phyloP scores from a whole-genome alignment of 345 rosid species.

The Hevea brasiliensis region DNA sequence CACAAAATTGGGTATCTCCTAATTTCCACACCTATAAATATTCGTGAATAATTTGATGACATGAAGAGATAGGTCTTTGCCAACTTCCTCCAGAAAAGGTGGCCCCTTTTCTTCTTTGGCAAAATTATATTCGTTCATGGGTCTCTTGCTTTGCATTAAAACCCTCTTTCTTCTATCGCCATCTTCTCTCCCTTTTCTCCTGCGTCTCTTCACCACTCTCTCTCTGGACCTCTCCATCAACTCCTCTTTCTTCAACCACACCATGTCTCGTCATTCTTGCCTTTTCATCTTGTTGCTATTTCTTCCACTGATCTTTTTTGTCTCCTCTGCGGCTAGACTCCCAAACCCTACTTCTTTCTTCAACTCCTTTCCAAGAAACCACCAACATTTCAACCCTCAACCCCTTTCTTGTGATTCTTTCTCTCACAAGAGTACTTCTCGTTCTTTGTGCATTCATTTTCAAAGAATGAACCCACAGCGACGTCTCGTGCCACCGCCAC shows the following conservation, averaged over 20 bases:
- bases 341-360: neutral
- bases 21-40: conserved; percentile 24
- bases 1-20: neutral
- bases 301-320: neutral
- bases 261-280: neutral
- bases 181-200: neutral
- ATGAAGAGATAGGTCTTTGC: neutral
- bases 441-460: conserved; percentile 42
- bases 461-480: conserved; percentile 31
- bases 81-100: too few species aligned
- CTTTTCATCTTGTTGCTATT: neutral
- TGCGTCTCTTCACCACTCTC: neutral
- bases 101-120: neutral
- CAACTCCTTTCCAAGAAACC: conserved; percentile 1
- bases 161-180: conserved; percentile 9
- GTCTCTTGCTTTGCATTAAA: conserved; percentile 43
- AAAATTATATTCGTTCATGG: conserved; percentile 37
- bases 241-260: too few species aligned
- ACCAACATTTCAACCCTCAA: neutral
- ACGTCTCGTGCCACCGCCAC: conserved; percentile 4
- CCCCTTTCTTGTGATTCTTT: conserved; percentile 36
- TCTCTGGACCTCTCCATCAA: too few species aligned
- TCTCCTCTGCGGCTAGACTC: conserved; percentile 7
- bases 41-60: conserved; percentile 41
- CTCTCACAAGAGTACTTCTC: conserved; percentile 18